A percentile compares a stretch with the other conserved stretches of the same genome.
Evolutionary conservation across 208 protist genomes (phyloP).

Genomic region (Phytomonas francai): DNA sequence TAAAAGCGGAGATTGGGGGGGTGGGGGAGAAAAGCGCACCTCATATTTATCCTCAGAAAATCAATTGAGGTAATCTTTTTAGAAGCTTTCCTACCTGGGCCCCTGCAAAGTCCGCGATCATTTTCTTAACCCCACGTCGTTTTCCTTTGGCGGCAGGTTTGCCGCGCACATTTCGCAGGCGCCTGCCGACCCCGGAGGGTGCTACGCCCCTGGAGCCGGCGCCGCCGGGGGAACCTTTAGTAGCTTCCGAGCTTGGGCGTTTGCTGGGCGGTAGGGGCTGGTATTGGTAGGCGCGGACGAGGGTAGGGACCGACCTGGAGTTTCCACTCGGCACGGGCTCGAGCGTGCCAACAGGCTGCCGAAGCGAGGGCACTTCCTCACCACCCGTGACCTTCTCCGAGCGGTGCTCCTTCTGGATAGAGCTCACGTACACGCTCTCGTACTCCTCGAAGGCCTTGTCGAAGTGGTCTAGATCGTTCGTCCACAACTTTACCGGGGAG

Average conservation of each 20-base stretch:
- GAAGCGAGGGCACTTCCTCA: slow-evolving; percentile 36
- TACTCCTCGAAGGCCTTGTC: slow-evolving; percentile 77
- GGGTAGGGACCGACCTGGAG: slow-evolving; percentile 15
- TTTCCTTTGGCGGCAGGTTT: background rate
- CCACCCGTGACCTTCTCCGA: slow-evolving; percentile 27
- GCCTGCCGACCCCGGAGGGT: slow-evolving; percentile 24
- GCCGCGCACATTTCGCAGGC: slow-evolving; percentile 19
- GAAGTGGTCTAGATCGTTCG: slow-evolving; percentile 85
- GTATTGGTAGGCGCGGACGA: slow-evolving; percentile 50
- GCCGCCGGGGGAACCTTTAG: slow-evolving; percentile 10
- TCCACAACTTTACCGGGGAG: slow-evolving; percentile 84
- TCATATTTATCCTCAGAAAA: slow-evolving; percentile 25
- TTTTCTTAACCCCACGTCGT: slow-evolving; percentile 23
- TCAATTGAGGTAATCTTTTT: slow-evolving; percentile 35
- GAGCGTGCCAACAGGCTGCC: slow-evolving; percentile 47
- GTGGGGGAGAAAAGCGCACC: slow-evolving; percentile 2
- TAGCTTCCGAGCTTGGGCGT: slow-evolving; percentile 14
- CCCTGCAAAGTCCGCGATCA: slow-evolving; percentile 48
- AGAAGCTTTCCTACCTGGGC: slow-evolving; percentile 38
- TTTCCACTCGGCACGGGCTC: slow-evolving; percentile 28
- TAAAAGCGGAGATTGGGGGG: background rate
- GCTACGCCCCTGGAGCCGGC: slow-evolving; percentile 12
- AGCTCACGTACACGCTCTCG: slow-evolving; percentile 48
- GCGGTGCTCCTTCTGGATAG: slow-evolving; percentile 78
- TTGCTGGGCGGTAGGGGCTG: slow-evolving; percentile 48